phyloP scores from a whole-genome alignment of 2,329 filamentous ascomycete species.

The Talaromyces islandicus region DNA sequence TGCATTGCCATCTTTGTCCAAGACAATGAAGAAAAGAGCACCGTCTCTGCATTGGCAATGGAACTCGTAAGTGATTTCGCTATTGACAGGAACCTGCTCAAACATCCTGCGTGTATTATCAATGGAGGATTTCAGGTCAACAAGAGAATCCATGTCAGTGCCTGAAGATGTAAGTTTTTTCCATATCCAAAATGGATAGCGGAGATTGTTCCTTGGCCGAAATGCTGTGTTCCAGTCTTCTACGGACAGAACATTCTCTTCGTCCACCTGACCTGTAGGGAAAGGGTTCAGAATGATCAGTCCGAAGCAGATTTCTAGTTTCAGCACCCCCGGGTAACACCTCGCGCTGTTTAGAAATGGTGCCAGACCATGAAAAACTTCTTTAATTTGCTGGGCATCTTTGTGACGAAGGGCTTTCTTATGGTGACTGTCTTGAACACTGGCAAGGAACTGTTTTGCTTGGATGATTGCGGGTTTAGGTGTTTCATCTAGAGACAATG shows the following conservation, averaged over 20 bases:
- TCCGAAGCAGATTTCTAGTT: conserved; percentile 33
- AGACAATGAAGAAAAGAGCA: conserved; percentile 24
- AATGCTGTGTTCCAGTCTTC: conserved; percentile 28
- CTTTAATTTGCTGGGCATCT: conserved; percentile 12
- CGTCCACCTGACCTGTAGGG: conserved; percentile 18
- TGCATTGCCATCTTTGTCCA: conserved; percentile 28
- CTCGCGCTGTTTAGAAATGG: conserved; percentile 27
- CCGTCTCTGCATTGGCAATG: conserved; percentile 28
- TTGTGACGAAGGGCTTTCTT: neutral
- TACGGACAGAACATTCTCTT: conserved; percentile 13
- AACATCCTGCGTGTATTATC: conserved; percentile 20
- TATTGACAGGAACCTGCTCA: conserved; percentile 17
- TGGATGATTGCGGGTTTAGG: neutral
- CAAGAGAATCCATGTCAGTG: conserved; percentile 32
- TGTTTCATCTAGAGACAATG: neutral
- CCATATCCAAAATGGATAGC: neutral
- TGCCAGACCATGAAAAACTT: conserved; percentile 23
- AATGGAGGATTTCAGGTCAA: conserved; percentile 25
- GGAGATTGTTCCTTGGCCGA: conserved; percentile 18
- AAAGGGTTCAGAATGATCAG: conserved; percentile 21
- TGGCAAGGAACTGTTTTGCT: neutral
- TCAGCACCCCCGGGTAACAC: conserved; percentile 28
- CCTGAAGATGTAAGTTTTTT: conserved; percentile 19
- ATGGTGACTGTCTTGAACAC: neutral
- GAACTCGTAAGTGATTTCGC: conserved; percentile 31